These are phyloP conservation scores for Micromonas commoda DNA, from an alignment of 139 green algal species.

Conservation along the genomic window DNA sequence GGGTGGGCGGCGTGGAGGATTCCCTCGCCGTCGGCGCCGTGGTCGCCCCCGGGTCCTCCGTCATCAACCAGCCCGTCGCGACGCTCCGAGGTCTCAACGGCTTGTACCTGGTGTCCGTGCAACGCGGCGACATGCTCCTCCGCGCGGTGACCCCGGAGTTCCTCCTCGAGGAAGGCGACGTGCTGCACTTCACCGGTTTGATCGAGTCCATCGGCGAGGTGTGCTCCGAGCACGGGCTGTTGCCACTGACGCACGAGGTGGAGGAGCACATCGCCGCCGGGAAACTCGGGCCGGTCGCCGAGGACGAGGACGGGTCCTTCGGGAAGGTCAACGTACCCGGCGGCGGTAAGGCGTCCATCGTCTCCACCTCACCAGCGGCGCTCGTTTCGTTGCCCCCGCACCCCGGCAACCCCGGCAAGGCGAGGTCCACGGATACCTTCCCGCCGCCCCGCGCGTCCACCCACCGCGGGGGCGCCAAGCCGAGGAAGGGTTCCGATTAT, in stretches of 20 bases:
- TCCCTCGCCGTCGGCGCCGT: constrained; percentile 33
- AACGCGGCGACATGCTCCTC: constrained; percentile 20
- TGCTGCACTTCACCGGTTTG: constrained; percentile 30
- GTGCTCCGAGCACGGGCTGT: constrained; percentile 7
- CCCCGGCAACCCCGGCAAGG: too few species aligned
- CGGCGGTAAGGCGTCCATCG: too few species aligned
- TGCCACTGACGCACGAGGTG: constrained; percentile 24
- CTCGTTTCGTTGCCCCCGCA: too few species aligned
- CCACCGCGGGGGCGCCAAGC: too few species aligned
- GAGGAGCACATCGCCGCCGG: constrained; percentile 4
- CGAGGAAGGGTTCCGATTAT: background rate
- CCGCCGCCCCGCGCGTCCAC: too few species aligned
- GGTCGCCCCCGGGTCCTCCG: constrained; percentile 12
- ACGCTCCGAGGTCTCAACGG: constrained; percentile 44
- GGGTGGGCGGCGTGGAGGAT: background rate
- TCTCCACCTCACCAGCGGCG: too few species aligned
- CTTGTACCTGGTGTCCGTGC: constrained; percentile 44
- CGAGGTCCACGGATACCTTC: background rate
- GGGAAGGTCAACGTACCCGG: too few species aligned
- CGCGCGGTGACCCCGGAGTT: constrained; percentile 28
- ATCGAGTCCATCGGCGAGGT: constrained; percentile 21
- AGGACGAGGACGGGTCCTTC: too few species aligned
- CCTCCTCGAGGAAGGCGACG: constrained; percentile 17
- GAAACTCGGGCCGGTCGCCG: too few species aligned
- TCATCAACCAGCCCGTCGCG: constrained; percentile 29